Conservation (phyloP, 495 filamentous ascomycete species). For the Extremus antarcticus region DNA sequence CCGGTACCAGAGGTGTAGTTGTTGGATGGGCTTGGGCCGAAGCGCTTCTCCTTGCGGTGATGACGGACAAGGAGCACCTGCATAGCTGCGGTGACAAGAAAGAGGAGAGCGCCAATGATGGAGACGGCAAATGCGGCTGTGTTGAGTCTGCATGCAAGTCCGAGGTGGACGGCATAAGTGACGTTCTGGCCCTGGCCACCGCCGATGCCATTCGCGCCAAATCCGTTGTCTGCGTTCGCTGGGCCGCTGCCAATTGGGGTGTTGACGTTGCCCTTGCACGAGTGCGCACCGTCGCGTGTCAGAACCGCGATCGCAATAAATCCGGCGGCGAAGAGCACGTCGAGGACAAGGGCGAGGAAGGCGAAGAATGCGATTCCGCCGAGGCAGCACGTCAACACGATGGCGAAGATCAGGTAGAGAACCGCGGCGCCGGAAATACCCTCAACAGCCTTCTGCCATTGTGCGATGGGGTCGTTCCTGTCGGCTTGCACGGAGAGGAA, state of each 20-base stretch:
- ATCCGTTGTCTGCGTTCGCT: slow-evolving; percentile 32
- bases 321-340: slow-evolving; percentile 45
- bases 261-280: slow-evolving; percentile 50
- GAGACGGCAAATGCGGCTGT: slow-evolving; percentile 66
- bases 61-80: slow-evolving; percentile 55
- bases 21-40: slow-evolving; percentile 66
- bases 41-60: slow-evolving; percentile 67
- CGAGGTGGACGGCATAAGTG: slow-evolving; percentile 37
- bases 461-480: slow-evolving; percentile 36
- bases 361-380: slow-evolving; percentile 56
- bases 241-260: slow-evolving; percentile 58
- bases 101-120: slow-evolving; percentile 48
- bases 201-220: slow-evolving; percentile 30
- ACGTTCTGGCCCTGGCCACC: slow-evolving; percentile 14
- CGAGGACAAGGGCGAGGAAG: slow-evolving; percentile 57
- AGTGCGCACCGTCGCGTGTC: slow-evolving; percentile 51
- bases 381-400: slow-evolving; percentile 65
- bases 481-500: slow-evolving; percentile 51
- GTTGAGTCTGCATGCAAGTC: slow-evolving; percentile 56
- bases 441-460: slow-evolving; percentile 63
- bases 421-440: slow-evolving; percentile 66
- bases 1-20: slow-evolving; percentile 62
- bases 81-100: slow-evolving; percentile 27
- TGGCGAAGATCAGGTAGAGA: slow-evolving; percentile 59
- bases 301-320: slow-evolving; percentile 52